These are phyloP conservation scores for Colletotrichum filicis DNA, from an alignment of 2,329 filamentous ascomycete genomes.

Conservation along the genomic window DNA sequence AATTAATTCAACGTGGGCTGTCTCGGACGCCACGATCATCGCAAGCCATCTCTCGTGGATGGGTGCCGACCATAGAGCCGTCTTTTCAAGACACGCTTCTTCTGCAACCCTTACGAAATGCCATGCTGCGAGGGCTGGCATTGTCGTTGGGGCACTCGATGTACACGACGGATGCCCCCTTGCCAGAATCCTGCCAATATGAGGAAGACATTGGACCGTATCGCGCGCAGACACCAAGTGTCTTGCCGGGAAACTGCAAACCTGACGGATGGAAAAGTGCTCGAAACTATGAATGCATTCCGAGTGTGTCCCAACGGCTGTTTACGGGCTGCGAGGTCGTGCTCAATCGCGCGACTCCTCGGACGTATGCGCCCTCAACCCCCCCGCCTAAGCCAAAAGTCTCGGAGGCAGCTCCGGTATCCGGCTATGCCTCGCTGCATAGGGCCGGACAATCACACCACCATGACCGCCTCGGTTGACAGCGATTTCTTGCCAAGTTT, in stretches of 20 bases:
- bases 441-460: background rate
- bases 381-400: background rate
- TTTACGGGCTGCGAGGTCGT: background rate
- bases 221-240: no score
- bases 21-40: background rate
- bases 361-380: background rate
- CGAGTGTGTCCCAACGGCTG: background rate
- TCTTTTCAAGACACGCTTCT: background rate
- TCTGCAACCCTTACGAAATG: background rate
- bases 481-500: no score
- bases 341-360: background rate
- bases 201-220: no score
- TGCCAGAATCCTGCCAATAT: background rate
- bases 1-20: background rate
- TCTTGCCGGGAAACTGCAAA: background rate
- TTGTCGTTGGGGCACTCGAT: background rate
- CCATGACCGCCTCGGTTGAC: no score
- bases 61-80: background rate
- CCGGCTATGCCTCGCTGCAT: background rate
- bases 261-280: background rate
- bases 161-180: no score
- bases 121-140: background rate
- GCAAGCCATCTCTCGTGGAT: background rate
- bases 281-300: background rate
- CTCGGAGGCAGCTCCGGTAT: background rate